Conservation (phyloP, 306 rosid species). For the Trichosanthes truncata region DNA sequence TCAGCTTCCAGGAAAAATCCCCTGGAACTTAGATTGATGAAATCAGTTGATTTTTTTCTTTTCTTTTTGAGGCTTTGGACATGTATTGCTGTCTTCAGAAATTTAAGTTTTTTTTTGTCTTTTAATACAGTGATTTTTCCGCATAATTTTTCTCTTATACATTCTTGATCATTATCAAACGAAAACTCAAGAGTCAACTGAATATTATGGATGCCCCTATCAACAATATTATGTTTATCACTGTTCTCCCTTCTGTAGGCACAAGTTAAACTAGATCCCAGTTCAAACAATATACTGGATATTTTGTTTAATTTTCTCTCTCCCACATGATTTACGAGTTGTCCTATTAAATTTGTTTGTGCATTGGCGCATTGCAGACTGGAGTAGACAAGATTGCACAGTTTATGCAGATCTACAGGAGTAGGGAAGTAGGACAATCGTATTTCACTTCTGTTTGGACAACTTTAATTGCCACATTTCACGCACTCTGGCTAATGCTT, state of each 20-base stretch:
- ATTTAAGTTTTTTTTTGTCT: not conserved
- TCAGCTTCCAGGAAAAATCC: not conserved
- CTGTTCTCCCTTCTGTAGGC: not conserved
- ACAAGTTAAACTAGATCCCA: not conserved
- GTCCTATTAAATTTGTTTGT: conserved; percentile 6
- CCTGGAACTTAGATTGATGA: not conserved
- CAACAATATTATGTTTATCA: not conserved
- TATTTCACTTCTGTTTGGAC: conserved; percentile 87
- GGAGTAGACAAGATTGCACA: conserved; percentile 31
- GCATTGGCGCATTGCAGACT: conserved; percentile 31
- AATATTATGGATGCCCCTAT: not conserved
- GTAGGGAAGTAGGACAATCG: conserved; percentile 95
- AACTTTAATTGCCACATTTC: conserved; percentile 51
- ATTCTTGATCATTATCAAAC: not conserved
- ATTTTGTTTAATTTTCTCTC: not conserved
- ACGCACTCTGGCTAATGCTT: conserved; percentile 73
- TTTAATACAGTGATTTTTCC: not conserved
- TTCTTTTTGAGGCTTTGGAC: not conserved
- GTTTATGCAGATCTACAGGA: conserved; percentile 80
- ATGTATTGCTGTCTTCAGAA: not conserved
- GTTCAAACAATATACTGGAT: not conserved
- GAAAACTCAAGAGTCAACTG: not conserved
- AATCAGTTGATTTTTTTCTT: not conserved
- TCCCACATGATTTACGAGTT: not conserved
- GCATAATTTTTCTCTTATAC: not conserved